Evolutionary conservation across 2,329 filamentous ascomycete genomes (phyloP).

Genomic region (Pseudogymnoascus sp.): DNA sequence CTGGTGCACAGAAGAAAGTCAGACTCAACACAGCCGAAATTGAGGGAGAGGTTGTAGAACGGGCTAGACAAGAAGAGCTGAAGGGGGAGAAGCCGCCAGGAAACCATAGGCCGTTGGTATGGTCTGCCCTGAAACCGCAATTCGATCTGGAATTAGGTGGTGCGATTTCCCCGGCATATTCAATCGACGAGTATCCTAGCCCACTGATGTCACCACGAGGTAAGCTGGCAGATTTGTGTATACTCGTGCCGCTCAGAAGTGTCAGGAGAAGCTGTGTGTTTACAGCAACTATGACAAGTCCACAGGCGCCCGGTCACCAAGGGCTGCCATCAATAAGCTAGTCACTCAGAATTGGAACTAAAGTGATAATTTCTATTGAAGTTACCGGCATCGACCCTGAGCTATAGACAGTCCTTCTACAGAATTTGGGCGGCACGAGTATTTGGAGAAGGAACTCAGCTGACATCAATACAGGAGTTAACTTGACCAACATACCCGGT

Average conservation of each 20-base stretch:
- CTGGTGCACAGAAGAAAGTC: conserved; percentile 21
- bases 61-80: conserved; percentile 44
- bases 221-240: conserved; percentile 7
- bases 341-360: too few relatives aligned
- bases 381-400: background rate
- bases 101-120: conserved; percentile 19
- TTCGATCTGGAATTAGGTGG: conserved; percentile 22
- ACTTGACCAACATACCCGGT: background rate
- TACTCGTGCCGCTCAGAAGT: background rate
- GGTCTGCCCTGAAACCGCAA: conserved; percentile 15
- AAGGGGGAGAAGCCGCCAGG: conserved; percentile 12
- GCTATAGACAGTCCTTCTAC: too few relatives aligned
- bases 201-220: conserved; percentile 17
- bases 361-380: background rate
- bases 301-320: too few relatives aligned
- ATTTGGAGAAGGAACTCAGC: background rate
- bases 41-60: conserved; percentile 47
- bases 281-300: too few relatives aligned
- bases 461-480: background rate
- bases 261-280: background rate
- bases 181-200: conserved; percentile 14
- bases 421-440: background rate
- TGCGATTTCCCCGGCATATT: conserved; percentile 16
- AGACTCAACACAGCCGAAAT: conserved; percentile 38
- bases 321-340: too few relatives aligned